Base-by-base conservation (phyloP, 2,329 filamentous ascomycete species). In the Talaromyces sp. region DNA sequence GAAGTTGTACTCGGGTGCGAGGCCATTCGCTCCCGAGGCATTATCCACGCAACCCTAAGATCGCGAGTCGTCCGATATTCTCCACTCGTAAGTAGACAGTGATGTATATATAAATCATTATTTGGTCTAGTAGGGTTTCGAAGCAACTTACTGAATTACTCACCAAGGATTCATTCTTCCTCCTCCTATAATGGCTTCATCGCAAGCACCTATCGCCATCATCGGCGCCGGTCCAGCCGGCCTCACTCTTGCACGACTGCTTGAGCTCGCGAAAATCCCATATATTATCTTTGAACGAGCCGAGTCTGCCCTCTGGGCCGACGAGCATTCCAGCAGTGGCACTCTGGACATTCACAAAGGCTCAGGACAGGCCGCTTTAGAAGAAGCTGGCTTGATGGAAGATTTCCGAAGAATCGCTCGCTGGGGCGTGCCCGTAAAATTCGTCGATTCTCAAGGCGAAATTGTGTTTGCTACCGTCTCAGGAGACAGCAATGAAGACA, bases 401-500 rank as follows among this genome's bases (percentile, higher is more conserved):
- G 27, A 71, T 22, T 72, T 72, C 52, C 65, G 66, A 19, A 63
- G 68, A 45, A 33, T 71, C 13, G 68, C 68, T 2, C 67, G 71
- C 6, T 69, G 64, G 62, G 66, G 69, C 31, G 70, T 68, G 6
- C 61, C 64, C 3, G 56, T 41, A 1, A 39, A 49, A 13, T 58
- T 71, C 31, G 62, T 56, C 7, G 58, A 64, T 22, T 27, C 41
- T 3, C 24, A 37, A 27, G 66, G 63, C 7, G 60, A 56, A 3
- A 24, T 60, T 33, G 16, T 43, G 31, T 31, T 37, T 43, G 35
- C 43, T 22, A 61, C 37, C 1, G 16, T 45, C 13, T 68, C 19
- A 13, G 62, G 19, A 47, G 45, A 70, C 5, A 71, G 73, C 37
- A 72, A 69, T 3, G 68, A 67, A 5, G 73, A 76, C 49, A 67